Evolutionary conservation across 805 yeast genomes (phyloP), one percentile per base, ranked within the genome.

Genomic region (Wickerhamiella nectarea): DNA sequence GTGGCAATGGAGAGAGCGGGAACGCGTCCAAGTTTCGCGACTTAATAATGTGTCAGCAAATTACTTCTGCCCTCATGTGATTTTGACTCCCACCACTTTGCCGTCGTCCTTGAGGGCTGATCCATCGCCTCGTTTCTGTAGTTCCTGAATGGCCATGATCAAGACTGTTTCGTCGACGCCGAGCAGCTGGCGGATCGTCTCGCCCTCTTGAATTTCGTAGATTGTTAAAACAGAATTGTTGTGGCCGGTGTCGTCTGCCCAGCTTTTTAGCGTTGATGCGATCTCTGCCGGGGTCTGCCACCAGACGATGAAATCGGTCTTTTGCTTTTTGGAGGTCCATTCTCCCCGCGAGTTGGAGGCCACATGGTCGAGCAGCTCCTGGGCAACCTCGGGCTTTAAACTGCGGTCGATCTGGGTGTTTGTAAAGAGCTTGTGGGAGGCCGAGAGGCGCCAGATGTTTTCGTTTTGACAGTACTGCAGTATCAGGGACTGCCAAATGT

Each of bases 241-340:
- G 55, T 85, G 94, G 0, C 95, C 95, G 0, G 89, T 74, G 17
- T 67, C 64, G 43, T 81, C 87, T n/a, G 75, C 63, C 87, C 83
- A 73, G 56, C 77, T 80, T 56, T 74, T 56, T 41, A 87, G 53
- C 51, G 67, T 54, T 39, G 74, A 64, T 33, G 76, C 74, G 91
- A 95, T 71, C 51, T 74, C 74, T 53, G 79, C 71, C 45, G 85
- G 66, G 14, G 74, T 65, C 48, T 76, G 71, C 86, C 93, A 83
- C 49, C 75, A 74, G 3, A 87, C 67, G 34, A 72, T 59, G 5
- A 64, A 54, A 15, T 35, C 50, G 18, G 47, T 36, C n/a, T 40
- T 21, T 12, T 64, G 58, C 14, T 39, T 25, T 14, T 64, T 59
- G 48, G 69, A 64, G 4, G 70, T 61, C 63, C 74, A 74, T n/a